Base-by-base conservation (phyloP, 139 green algal species). In the Volvox africanus region DNA sequence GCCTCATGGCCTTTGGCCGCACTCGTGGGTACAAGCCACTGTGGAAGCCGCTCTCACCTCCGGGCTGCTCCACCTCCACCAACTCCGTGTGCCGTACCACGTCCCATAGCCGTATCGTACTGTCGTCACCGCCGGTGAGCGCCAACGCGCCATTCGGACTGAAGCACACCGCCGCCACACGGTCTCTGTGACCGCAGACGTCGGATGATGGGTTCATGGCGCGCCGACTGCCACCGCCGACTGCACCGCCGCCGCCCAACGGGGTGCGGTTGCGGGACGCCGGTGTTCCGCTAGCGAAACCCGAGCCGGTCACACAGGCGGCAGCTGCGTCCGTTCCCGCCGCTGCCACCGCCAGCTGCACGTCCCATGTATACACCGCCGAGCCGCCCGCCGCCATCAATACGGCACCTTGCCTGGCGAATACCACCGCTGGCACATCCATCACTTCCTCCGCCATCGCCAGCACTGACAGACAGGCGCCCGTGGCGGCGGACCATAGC, bases 381-480 rank as follows among this genome's bases (percentile, higher is more conserved):
- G 50, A 19, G n/a, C 30, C 50, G 14, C 24, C 73, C 26, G 86
- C 73, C 30, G 86, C 71, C 32, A 61, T 22, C 86, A 90, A 22
- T 19, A 75, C 21, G 9, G 86, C 71, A 33, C 86, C 86, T 32
- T 75, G 36, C 21, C 86, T 30, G 30, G 50, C 86, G 24, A 89
- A 89, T 28, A 21, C 50, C 44, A 83, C 67, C 71, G 86, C 30
- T 24, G 86, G 21, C 73, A 76, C 30, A 50, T 83, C 86, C 5
- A 6, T 26, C 13, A 26, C 73, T 22, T 75, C 50, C 20, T 76
- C 50, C 35, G 30, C 50, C 30, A 83, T 50, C 71, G 55, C 50
- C 86, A 90, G 73, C 50, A 90, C 86, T 22, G 73, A 33, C 28
- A 90, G 50, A 35, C 86, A 76, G 30, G 84, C 84, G 20, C 21